A percentile compares a stretch with the other conserved stretches of the same genome.
Evolutionary conservation across 1,284 basidiomycete genomes (phyloP).

Genomic region (Earliella scabrosa): DNA sequence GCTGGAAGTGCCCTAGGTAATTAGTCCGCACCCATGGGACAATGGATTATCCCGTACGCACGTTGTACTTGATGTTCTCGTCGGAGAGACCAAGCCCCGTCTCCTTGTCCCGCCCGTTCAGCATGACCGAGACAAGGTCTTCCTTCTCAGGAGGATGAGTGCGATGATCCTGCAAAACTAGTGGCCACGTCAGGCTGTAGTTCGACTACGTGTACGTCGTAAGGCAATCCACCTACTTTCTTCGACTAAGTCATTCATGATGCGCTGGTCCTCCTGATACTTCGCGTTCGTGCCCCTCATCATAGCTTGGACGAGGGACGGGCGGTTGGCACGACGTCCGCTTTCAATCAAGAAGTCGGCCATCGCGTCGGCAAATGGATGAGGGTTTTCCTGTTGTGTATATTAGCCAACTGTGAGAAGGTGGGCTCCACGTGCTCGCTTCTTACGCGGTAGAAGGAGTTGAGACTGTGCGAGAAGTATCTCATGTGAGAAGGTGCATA

Average conservation of each 20-base stretch:
- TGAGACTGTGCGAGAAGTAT: slow-evolving; percentile 22
- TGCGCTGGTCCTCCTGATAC: slow-evolving; percentile 42
- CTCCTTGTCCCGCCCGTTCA: slow-evolving; percentile 47
- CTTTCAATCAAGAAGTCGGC: slow-evolving; percentile 44
- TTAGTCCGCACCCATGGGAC: not conserved
- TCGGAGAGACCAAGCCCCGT: slow-evolving; percentile 46
- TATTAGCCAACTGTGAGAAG: not conserved
- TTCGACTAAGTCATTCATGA: slow-evolving; percentile 44
- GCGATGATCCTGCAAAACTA: slow-evolving; percentile 43
- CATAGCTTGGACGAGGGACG: slow-evolving; percentile 40
- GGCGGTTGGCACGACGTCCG: slow-evolving; percentile 39
- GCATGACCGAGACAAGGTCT: slow-evolving; percentile 50
- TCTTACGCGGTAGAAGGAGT: slow-evolving; percentile 31
- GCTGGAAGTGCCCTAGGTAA: slow-evolving; percentile 26
- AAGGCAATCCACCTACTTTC: slow-evolving; percentile 34
- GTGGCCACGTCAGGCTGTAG: not conserved
- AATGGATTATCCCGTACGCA: slow-evolving; percentile 16
- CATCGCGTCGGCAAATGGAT: slow-evolving; percentile 48
- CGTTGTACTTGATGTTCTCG: slow-evolving; percentile 48
- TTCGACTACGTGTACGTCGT: not conserved
- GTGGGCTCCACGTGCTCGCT: fast-evolving
- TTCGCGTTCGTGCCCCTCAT: slow-evolving; percentile 41
- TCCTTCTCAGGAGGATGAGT: slow-evolving; percentile 39
- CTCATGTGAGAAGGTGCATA: not conserved
- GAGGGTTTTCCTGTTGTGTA: slow-evolving; percentile 35